phyloP scores from a whole-genome alignment of 2,329 filamentous ascomycete genomes.

The Cercospora beticola region DNA sequence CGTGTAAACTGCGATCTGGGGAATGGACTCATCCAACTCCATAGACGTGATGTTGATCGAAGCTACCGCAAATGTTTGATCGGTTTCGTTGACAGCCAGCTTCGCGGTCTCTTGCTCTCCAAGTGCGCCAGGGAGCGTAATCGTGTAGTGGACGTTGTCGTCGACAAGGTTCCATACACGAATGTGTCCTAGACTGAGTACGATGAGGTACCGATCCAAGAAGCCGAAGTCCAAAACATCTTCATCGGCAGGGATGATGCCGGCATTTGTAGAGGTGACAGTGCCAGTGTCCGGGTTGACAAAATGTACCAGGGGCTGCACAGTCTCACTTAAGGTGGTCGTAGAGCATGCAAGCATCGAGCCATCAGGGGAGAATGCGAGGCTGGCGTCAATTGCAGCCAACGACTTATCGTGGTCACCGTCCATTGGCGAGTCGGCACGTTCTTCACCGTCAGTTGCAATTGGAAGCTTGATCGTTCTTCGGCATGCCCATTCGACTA shows the following conservation, averaged over 20 bases:
- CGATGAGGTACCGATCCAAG: slow-evolving; percentile 70
- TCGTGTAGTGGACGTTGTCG: slow-evolving; percentile 69
- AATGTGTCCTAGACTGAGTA: slow-evolving; percentile 69
- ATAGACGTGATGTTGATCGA: slow-evolving; percentile 8
- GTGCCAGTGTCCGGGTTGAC: slow-evolving; percentile 70
- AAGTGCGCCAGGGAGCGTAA: slow-evolving; percentile 52
- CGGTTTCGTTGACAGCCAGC: slow-evolving; percentile 67
- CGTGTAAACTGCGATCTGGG: slow-evolving; percentile 60
- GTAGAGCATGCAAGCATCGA: slow-evolving; percentile 70
- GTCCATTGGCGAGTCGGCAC: slow-evolving; percentile 32
- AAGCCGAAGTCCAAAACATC: slow-evolving; percentile 64
- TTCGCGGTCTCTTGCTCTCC: slow-evolving; percentile 26
- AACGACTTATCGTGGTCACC: slow-evolving; percentile 38
- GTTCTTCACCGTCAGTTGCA: slow-evolving; percentile 32
- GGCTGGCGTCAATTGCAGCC: slow-evolving; percentile 53
- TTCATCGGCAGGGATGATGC: slow-evolving; percentile 43
- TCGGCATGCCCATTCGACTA: slow-evolving; percentile 74
- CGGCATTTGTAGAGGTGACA: slow-evolving; percentile 64
- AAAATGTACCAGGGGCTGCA: slow-evolving; percentile 65
- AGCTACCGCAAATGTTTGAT: slow-evolving; percentile 46
- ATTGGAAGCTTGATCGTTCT: slow-evolving; percentile 49
- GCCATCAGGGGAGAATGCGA: slow-evolving; percentile 81
- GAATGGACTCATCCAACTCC: slow-evolving; percentile 15
- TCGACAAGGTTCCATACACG: slow-evolving; percentile 81
- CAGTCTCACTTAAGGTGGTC: slow-evolving; percentile 43